Base-by-base conservation (phyloP, 208 protist genomes). In the Crithidia expoeki region DNA sequence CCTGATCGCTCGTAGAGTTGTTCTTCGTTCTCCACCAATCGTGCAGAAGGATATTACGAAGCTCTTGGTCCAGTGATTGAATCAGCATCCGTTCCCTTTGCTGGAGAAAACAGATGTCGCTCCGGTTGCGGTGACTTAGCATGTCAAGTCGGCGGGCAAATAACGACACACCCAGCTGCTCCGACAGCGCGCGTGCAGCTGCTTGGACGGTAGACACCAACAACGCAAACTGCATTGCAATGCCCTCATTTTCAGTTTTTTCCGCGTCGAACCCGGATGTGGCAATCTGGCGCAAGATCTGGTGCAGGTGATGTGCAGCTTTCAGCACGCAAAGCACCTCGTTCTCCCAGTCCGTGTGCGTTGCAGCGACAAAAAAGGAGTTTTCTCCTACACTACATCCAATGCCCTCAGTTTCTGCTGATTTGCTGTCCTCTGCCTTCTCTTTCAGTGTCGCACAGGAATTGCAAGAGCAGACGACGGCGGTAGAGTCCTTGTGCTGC, bases 121-220 rank as follows among this genome's bases (percentile, higher is more conserved):
- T 19, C 16, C 42, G 4, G 42, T n/a, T 47, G 42, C 16, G 14
- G 11, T 16, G 16, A 21, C 30, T 38, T 21, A 72, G 34, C 21
- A 81, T 34, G 6, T 36, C 30, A 14, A 72, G 49, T 33, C 74
- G 51, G 30, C 65, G 56, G 4, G 79, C 73, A 25, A 87, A 46
- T 23, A 72, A 42, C 16, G 66, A 55, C 14, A 49, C 62, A 19
- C 82, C 79, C 1, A 83, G 65, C 49, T 83, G 82, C 59, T 77
- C 75, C 0, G 71, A 51, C 55, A 90, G 64, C 19, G 74, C 81
- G 2, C 80, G 59, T 40, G 77, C 63, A 9, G 72, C 75, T 1
- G 82, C 66, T 49, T 85, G 76, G 34, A 71, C 25, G 25, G 72
- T 72, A 32, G 66, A 42, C 14, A 32, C 14, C 7, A 81, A 30